Base-by-base conservation (phyloP, 2,329 filamentous ascomycete genomes). In the Fusarium coicis region DNA sequence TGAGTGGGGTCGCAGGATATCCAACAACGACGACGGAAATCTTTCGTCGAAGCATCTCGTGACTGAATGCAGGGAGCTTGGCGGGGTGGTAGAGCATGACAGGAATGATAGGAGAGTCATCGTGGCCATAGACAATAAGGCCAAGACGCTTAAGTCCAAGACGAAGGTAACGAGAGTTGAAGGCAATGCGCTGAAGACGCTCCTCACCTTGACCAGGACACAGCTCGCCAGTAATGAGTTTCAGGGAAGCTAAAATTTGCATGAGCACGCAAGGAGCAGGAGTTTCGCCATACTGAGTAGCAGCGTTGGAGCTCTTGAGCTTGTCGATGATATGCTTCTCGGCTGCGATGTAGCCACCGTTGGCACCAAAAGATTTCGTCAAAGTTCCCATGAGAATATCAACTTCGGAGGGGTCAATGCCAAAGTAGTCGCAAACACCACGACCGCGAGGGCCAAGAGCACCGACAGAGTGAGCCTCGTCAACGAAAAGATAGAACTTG, bases 321-420 rank as follows among this genome's bases (percentile, higher is more conserved):
- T 97, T 97, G 83, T 97, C 94, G 77, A 99, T 96, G 80, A 98
- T 93, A 76, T 90, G 86, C 84, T 97, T 96, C 70, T 97, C 93
- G 23, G 91, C 95, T 16, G 95, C 94, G 74, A 99, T 89, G 81
- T 99, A 99, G 72, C 96, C 96, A 80, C 96, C 96, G 79, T 99
- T 99, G 75, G 96, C 96, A 77, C 96, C 96, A 77, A 99, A 99
- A 2, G 96, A 98, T 83, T 99, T 99, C 73, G 96, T 99, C 70
- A 99, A 86, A 5, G 96, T 99, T 74, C 96, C 96, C 96, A 99
- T 99, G 57, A 99, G 90, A 78, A 99, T 93, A 81, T 99, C 96
- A 42, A 98, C 91, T 76, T 97, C 92, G 21, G 89, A 84, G 21
- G 96, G 92, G 81, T 98, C 93, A 74, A 98, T 92, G 77, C 93